These are phyloP conservation scores for Teratosphaeria nubilosa DNA, from an alignment of 2,329 filamentous ascomycete genomes.

Conservation along the genomic window DNA sequence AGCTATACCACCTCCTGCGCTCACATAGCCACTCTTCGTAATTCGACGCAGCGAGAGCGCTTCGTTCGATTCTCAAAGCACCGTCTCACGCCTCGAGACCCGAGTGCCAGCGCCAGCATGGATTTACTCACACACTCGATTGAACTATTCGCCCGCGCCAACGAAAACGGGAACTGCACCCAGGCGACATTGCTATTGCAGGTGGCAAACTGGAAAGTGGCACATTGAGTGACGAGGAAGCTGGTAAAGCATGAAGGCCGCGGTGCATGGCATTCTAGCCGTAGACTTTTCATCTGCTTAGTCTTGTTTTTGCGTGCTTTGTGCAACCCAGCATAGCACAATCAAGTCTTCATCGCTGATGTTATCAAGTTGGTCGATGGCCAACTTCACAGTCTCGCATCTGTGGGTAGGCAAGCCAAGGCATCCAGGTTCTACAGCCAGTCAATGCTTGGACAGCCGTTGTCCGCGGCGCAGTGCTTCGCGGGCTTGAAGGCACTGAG, in stretches of 20 bases:
- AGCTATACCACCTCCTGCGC: background rate
- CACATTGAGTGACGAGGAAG: background rate
- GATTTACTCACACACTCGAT: background rate
- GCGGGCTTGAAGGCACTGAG: constrained; percentile 60
- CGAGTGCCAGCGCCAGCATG: constrained; percentile 1
- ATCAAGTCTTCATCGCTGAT: constrained; percentile 43
- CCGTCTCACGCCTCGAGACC: too few species aligned
- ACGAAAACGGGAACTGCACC: constrained; percentile 21
- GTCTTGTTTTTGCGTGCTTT: too few species aligned
- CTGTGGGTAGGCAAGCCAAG: constrained; percentile 33
- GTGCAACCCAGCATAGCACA: too few species aligned
- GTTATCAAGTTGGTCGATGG: constrained; percentile 42
- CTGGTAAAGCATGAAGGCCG: background rate
- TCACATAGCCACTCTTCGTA: background rate
- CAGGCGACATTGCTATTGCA: constrained; percentile 9
- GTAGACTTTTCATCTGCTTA: background rate
- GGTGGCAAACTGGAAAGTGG: background rate
- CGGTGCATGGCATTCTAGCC: background rate
- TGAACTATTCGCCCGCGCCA: constrained; percentile 9
- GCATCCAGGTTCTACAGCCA: constrained; percentile 69
- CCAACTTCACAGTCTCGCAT: constrained; percentile 28
- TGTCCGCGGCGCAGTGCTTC: constrained; percentile 62
- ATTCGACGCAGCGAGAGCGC: too few species aligned
- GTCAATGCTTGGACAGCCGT: constrained; percentile 73
- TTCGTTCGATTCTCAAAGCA: too few species aligned